Percentiles rank a stretch among this genome's conserved stretches.
phyloP scores from a whole-genome alignment of 2,329 filamentous ascomycete genomes.

The Ophiostoma quercus region DNA sequence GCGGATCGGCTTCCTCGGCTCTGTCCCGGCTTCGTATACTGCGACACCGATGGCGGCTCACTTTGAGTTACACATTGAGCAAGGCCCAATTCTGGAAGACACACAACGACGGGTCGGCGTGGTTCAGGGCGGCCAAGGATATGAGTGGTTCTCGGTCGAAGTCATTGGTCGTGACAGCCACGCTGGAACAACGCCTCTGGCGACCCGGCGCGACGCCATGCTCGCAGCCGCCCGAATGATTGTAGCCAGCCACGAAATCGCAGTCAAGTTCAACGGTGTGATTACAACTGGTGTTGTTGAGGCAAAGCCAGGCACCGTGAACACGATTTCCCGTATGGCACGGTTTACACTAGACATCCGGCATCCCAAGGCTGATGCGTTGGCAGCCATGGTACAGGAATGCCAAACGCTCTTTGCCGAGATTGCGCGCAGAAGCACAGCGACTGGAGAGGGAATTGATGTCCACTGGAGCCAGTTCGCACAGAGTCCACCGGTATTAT shows the following conservation, averaged over 20 bases:
- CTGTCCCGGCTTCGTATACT: slow-evolving; percentile 50
- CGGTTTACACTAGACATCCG: slow-evolving; percentile 65
- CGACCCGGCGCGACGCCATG: slow-evolving; percentile 32
- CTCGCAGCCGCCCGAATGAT: slow-evolving; percentile 36
- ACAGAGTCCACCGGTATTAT: slow-evolving; percentile 55
- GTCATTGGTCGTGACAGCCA: slow-evolving; percentile 64
- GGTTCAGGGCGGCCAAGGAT: slow-evolving; percentile 68
- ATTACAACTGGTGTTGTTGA: slow-evolving; percentile 33
- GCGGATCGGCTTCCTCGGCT: slow-evolving; percentile 67
- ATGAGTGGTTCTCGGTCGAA: slow-evolving; percentile 65
- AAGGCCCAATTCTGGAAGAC: slow-evolving; percentile 68
- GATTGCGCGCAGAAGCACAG: slow-evolving; percentile 53
- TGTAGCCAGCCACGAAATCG: slow-evolving; percentile 28
- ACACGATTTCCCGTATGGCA: slow-evolving; percentile 65
- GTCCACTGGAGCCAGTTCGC: slow-evolving; percentile 55
- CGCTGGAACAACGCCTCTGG: slow-evolving; percentile 63
- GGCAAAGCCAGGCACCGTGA: slow-evolving; percentile 51
- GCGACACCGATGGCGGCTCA: slow-evolving; percentile 65
- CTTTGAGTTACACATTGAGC: slow-evolving; percentile 82
- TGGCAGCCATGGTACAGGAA: slow-evolving; percentile 33
- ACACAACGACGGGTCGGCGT: slow-evolving; percentile 60
- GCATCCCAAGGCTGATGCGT: slow-evolving; percentile 48
- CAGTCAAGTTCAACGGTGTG: slow-evolving; percentile 27
- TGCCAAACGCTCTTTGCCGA: slow-evolving; percentile 45
- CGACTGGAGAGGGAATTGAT: slow-evolving; percentile 49